Evolutionary conservation across 805 yeast species (phyloP), one percentile per base, ranked within the genome.

Genomic region (Zygoascus bituminiphila): DNA sequence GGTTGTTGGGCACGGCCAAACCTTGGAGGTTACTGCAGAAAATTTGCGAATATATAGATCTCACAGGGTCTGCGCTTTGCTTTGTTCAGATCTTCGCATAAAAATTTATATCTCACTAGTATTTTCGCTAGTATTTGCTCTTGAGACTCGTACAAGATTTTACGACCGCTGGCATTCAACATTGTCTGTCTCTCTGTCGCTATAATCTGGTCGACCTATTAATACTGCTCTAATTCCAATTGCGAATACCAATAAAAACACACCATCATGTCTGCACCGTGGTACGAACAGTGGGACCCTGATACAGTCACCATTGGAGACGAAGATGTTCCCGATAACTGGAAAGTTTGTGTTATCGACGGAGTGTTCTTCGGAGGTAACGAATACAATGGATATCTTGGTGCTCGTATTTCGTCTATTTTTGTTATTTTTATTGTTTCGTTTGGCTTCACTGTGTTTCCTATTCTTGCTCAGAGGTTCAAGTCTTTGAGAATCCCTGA

Each of bases 341-440:
- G 73, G 70, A 71, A 71, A 55, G 55, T 53, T 5, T 72, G 76
- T 52, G 70, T 68, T 3, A 43, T 72, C 20, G 63, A 69, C 23
- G 75, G 75, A 9, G 74, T 68, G 2, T 65, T 62, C 54, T 67
- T 57, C 39, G 67, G 71, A 21, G 70, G 57, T 9, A 66, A 67
- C 48, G 75, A 66, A 19, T 73, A 68, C 57, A 65, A 64, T 46
- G 79, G 78, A 5, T 55, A 60, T 17, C 49, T 72, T 21, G 77
- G 76, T 2, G 73, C 73, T 8, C 68, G 79, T 44, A 68, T 74
- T 49, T 79, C 84, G 2, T 65, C 86, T 2, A 65, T 82, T 5
- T 82, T 82, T 61, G 87, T 82, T 26, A 76, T 82, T 40, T 55
- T 80, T 51, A 46, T 59, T 42, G 73, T 79, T 5, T 72, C 82